Conservation (phyloP, 257 asterid genomes). For the Petrea volubilis region DNA sequence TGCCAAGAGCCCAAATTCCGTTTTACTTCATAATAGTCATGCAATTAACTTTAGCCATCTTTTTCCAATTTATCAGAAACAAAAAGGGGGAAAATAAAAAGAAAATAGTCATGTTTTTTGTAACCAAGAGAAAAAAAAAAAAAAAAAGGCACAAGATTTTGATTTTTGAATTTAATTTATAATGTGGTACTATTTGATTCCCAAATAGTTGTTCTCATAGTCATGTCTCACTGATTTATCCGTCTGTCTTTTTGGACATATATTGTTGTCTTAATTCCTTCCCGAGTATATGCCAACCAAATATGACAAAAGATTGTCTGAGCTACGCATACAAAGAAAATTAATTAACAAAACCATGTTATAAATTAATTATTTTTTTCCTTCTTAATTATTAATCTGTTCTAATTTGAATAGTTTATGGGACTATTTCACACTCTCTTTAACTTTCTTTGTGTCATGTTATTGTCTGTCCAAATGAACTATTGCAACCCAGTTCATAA, state of each 20-base stretch:
- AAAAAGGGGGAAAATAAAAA: too few relatives aligned
- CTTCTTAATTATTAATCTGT: conserved; percentile 3
- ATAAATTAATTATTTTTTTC: too few relatives aligned
- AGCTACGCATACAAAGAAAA: neutral
- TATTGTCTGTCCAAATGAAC: conserved; percentile 30
- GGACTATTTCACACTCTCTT: conserved; percentile 18
- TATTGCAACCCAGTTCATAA: neutral
- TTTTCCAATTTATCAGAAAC: too few relatives aligned
- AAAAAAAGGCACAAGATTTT: conserved; percentile 5
- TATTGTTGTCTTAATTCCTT: conserved; percentile 42
- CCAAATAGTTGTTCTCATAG: conserved; percentile 30
- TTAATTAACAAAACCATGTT: too few relatives aligned
- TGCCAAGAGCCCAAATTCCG: conserved; percentile 16
- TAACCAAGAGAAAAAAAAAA: neutral
- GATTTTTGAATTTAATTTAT: neutral
- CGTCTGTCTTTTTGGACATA: conserved; percentile 39
- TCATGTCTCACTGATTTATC: conserved; percentile 29
- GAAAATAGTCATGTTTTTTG: neutral
- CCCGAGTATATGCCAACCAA: conserved; percentile 40
- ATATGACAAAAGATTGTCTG: conserved; percentile 37
- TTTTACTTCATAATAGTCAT: neutral
- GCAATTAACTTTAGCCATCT: neutral
- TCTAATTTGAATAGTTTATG: neutral
- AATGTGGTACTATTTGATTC: conserved; percentile 33
- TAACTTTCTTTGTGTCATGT: conserved; percentile 29